These are phyloP conservation scores for Apiospora rasikravindrae DNA, from an alignment of 2,329 filamentous ascomycete species.

Conservation along the genomic window DNA sequence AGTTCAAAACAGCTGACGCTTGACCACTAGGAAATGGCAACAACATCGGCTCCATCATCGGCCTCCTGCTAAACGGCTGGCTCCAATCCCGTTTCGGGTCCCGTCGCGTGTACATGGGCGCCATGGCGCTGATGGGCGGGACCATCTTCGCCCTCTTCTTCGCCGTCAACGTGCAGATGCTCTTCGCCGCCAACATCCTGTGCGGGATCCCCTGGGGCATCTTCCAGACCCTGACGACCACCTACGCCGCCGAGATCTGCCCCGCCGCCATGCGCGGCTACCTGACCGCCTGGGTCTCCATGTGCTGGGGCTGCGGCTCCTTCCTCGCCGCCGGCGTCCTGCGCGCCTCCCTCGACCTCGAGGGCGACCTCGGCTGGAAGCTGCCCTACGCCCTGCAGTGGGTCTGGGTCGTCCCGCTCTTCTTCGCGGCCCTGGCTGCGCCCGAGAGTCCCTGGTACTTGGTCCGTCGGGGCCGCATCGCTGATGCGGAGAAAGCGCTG, in stretches of 20 bases:
- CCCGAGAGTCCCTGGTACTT: conserved; percentile 59
- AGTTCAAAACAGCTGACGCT: neutral
- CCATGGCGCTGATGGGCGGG: conserved; percentile 39
- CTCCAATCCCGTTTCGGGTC: conserved; percentile 44
- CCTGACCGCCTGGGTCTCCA: conserved; percentile 64
- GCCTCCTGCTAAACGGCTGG: conserved; percentile 47
- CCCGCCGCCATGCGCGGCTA: conserved; percentile 62
- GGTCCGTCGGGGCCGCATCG: conserved; percentile 46
- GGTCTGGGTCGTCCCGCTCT: conserved; percentile 50
- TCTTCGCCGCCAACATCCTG: conserved; percentile 41
- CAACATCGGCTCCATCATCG: conserved; percentile 48
- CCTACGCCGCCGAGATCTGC: conserved; percentile 66
- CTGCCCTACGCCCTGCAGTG: conserved; percentile 57
- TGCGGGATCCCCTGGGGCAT: conserved; percentile 43
- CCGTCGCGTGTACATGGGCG: conserved; percentile 43
- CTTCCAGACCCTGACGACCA: conserved; percentile 45
- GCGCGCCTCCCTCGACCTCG: conserved; percentile 45
- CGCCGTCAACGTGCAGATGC: conserved; percentile 37
- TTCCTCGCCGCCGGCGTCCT: conserved; percentile 57
- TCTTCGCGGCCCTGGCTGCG: conserved; percentile 50
- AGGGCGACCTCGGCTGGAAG: conserved; percentile 54
- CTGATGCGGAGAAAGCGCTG: conserved; percentile 48
- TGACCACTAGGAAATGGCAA: conserved; percentile 40
- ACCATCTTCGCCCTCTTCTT: conserved; percentile 48
- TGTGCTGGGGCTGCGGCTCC: conserved; percentile 69